A percentile compares a stretch with the other conserved stretches of the same genome.
Evolutionary conservation across 768 basidiomycete species (phyloP).

Genomic region (Coprinopsis sp.): DNA sequence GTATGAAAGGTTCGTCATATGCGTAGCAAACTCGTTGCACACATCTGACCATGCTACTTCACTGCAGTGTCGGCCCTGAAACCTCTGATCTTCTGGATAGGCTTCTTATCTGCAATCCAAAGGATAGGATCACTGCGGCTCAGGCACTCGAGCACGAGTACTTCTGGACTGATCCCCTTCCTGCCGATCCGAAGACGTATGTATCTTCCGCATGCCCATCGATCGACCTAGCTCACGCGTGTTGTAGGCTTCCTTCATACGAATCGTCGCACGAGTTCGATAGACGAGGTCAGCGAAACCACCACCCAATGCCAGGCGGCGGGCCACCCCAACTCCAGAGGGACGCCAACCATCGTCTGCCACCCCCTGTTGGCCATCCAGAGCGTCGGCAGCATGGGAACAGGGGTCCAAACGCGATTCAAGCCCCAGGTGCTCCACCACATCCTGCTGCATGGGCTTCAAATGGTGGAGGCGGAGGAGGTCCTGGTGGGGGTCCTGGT

Average conservation of each 20-base stretch:
- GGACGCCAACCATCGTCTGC: conserved; percentile 23
- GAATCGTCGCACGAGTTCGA: conserved; percentile 84
- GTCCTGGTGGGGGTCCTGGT: too few species aligned
- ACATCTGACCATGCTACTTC: conserved; percentile 4
- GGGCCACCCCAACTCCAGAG: conserved; percentile 22
- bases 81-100: conserved; percentile 81
- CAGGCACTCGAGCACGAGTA: conserved; percentile 90
- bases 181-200: conserved; percentile 79
- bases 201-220: conserved; percentile 19
- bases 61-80: conserved; percentile 58
- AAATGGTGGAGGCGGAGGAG: too few species aligned
- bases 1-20: conserved; percentile 50
- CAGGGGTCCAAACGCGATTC: conserved; percentile 19
- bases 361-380: conserved; percentile 13
- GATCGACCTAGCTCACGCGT: neutral
- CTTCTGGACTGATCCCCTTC: conserved; percentile 89
- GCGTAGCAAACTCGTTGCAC: neutral
- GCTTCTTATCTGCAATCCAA: conserved; percentile 78
- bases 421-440: conserved; percentile 5
- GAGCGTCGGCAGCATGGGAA: conserved; percentile 29
- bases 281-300: conserved; percentile 58
- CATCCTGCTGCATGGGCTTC: too few species aligned
- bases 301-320: conserved; percentile 26
- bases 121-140: conserved; percentile 75
- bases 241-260: conserved; percentile 62